Evolutionary conservation across 2,329 filamentous ascomycete genomes (phyloP), one percentile per base, ranked within the genome.

Genomic region (Whalleya microplaca): DNA sequence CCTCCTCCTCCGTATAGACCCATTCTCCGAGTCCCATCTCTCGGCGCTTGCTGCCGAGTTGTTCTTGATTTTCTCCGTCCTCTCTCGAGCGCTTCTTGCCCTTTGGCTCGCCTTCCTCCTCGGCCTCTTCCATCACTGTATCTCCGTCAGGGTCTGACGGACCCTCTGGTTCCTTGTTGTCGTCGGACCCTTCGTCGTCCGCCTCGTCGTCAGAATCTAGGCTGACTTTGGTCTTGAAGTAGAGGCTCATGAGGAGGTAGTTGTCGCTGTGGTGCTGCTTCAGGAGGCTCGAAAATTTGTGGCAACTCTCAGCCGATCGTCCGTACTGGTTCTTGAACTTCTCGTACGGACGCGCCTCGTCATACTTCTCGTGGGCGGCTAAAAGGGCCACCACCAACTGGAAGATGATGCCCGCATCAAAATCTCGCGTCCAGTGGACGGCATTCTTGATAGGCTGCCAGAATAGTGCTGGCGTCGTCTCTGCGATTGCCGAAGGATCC

Each of bases 301-400:
- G 53, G 7, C 48, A 48, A 21, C 21, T 41, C 37, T 23, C 21
- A 10, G 48, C 48, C 23, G 51, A 40, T 21, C 44, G 45, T 3
- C 53, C 53, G 14, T 56, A 56, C 44, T 56, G 53, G 53, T 56
- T 37, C 32, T 47, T 27, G 41, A 56, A 32, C 14, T 16, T 20
- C 20, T 48, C 40, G 53, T 56, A 48, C 7, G 53, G 53, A 14
- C 7, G 10, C 19, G 4, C 37, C 9, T 29, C 37, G 44, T 51
- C 42, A 48, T 56, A 56, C 4, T 29, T 37, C 44, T 51, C 48
- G 48, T 56, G 53, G 20, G 53, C 1, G 37, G 45, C 10, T 10
- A 56, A 3, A n/a, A 56, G 53, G 9, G 53, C 40, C n/a, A 42
- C 40, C 14, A 19, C 48, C 44, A 56, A 48, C 2, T 29, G 18